Base-by-base conservation (phyloP, 768 basidiomycete species). In the Mycena filopes region DNA sequence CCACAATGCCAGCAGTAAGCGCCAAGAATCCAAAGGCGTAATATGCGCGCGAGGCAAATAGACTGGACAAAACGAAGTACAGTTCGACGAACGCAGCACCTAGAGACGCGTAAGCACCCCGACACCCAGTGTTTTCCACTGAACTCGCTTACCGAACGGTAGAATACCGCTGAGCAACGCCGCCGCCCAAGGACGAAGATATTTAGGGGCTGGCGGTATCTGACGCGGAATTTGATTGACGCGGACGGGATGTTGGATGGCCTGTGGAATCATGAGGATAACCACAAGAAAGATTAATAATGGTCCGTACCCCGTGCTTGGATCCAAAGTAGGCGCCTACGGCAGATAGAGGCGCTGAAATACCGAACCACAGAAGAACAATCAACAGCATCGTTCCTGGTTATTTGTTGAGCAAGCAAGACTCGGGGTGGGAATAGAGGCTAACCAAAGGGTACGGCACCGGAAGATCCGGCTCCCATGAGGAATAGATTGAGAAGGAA, bases 21-120 rank as follows among this genome's bases (percentile, higher is more conserved):
- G 95, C 92, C 46, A 98, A 79, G 81, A 98, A 98, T 18, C 97
- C 97, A 74, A 98, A 98, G 13, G 97, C 97, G 75, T 98, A 98
- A 79, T 96, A 97, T 47, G 92, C 93, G 36, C 94, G 86, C 12
- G 94, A 92, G 25, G 96, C 96, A 71, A 98, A 99, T 28, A 98
- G 83, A 71, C 90, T 93, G 15, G 95, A 94, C 63, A 98, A 82
- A 46, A 97, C 88, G 74, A 96, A 98, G 77, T 95, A 98, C 13
- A 98, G 80, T 76, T 98, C 97, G 66, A 98, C 93, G 72, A 98
- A 98, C 4, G 94, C 95, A 49, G 97, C 96, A 55, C 95, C 93
- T 94, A 60, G n/a, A 21, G 26, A 7, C 36, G 43, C 58, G 48
- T 41, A 18, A 71, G 40, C 46, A 55, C 33, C n/a, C 11, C 18